phyloP scores from a whole-genome alignment of 768 basidiomycete species.

The Leucocoprinus sp. region DNA sequence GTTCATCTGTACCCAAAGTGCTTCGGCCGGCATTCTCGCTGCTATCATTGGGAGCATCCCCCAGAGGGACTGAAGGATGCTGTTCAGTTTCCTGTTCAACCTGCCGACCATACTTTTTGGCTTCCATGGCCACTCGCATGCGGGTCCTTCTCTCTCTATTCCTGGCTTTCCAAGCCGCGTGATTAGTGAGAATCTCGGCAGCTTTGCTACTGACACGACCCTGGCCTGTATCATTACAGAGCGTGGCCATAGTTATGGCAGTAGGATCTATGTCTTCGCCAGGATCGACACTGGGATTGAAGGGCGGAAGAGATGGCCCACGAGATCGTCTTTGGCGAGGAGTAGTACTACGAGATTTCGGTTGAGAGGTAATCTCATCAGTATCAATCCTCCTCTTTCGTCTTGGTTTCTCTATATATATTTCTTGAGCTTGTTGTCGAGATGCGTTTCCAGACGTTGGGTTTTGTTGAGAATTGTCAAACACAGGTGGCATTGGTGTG shows the following conservation, averaged over 20 bases:
- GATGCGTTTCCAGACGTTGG: not conserved
- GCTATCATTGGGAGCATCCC: slow-evolving; percentile 11
- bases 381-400: slow-evolving; percentile 19
- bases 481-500: not conserved
- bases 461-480: slow-evolving; percentile 2
- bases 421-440: not conserved
- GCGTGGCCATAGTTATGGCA: slow-evolving; percentile 68
- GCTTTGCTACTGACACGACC: slow-evolving; percentile 78
- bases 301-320: slow-evolving; percentile 44
- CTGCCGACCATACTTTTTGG: slow-evolving; percentile 64
- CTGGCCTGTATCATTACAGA: slow-evolving; percentile 72
- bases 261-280: slow-evolving; percentile 82
- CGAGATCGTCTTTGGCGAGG: slow-evolving; percentile 32
- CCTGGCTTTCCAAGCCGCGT: slow-evolving; percentile 62
- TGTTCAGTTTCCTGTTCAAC: slow-evolving; percentile 35
- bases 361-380: slow-evolving; percentile 11
- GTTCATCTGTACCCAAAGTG: slow-evolving; percentile 25
- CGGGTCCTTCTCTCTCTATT: slow-evolving; percentile 60
- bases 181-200: slow-evolving; percentile 59
- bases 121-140: slow-evolving; percentile 57
- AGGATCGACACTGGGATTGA: slow-evolving; percentile 52
- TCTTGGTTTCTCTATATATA: slow-evolving; percentile 7
- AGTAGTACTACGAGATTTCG: slow-evolving; percentile 22
- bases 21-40: slow-evolving; percentile 8
- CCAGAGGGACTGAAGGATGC: slow-evolving; percentile 10